A percentile compares a stretch with the other conserved stretches of the same genome.
phyloP scores from a whole-genome alignment of 306 rosid genomes.

The Ammopiptanthus mongolicus region DNA sequence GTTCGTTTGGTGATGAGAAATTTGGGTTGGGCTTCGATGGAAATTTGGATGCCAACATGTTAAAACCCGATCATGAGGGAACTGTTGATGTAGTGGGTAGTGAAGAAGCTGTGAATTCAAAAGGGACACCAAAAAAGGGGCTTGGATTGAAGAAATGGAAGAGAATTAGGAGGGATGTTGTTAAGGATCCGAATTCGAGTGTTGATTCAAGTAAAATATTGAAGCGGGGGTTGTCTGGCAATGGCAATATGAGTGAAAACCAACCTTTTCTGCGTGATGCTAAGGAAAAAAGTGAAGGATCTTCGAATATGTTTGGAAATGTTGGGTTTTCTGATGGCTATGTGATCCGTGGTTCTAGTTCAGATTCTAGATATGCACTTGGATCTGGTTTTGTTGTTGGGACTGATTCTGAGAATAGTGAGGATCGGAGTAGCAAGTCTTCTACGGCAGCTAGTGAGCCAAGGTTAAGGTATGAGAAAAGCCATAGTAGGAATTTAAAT shows the following conservation, averaged over 20 bases:
- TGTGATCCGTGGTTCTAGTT: conserved; percentile 46
- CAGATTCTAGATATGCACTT: conserved; percentile 59
- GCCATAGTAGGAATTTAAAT: conserved; percentile 29
- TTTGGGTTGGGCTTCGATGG: conserved; percentile 30
- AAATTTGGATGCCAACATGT: conserved; percentile 16
- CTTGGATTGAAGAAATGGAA: conserved; percentile 39
- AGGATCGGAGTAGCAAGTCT: conserved; percentile 83
- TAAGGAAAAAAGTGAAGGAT: conserved; percentile 56
- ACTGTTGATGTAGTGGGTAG: conserved; percentile 19
- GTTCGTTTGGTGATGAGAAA: conserved; percentile 30
- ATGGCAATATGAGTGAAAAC: conserved; percentile 36
- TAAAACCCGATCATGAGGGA: conserved; percentile 16
- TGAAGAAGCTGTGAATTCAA: conserved; percentile 26
- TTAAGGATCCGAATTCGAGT: conserved; percentile 38
- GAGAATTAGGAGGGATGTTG: conserved; percentile 35
- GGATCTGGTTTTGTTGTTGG: conserved; percentile 63
- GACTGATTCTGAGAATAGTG: conserved; percentile 83
- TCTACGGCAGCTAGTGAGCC: conserved; percentile 88
- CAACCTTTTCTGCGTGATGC: conserved; percentile 30
- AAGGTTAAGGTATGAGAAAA: conserved; percentile 49
- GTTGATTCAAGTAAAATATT: conserved; percentile 47
- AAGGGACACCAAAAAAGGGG: conserved; percentile 22
- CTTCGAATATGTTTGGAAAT: conserved; percentile 43
- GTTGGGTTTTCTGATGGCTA: conserved; percentile 36
- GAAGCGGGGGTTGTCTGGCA: conserved; percentile 63